phyloP scores from a whole-genome alignment of 768 basidiomycete genomes.

The Russula earlei region DNA sequence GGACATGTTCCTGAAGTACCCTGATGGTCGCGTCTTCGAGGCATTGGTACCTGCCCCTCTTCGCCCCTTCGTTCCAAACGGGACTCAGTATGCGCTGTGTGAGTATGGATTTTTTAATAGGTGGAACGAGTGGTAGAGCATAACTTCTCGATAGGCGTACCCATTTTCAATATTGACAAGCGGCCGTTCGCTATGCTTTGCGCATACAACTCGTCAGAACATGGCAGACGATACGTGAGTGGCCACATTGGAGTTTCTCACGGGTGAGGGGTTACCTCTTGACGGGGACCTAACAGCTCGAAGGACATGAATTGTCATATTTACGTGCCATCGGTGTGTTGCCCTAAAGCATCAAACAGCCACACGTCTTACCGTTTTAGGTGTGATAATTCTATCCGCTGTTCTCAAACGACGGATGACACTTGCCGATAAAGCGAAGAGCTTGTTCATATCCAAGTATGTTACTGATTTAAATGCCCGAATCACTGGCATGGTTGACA shows the following conservation, averaged over 20 bases:
- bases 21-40: constrained; percentile 83
- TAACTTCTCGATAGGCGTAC: constrained; percentile 49
- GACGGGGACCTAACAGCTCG: constrained; percentile 40
- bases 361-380: constrained; percentile 25
- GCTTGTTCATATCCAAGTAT: constrained; percentile 85
- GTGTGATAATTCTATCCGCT: constrained; percentile 88
- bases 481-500: not conserved
- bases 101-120: constrained; percentile 23
- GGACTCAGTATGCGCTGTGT: constrained; percentile 85
- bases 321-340: constrained; percentile 72
- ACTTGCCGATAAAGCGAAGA: constrained; percentile 89
- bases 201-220: constrained; percentile 80
- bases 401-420: constrained; percentile 90
- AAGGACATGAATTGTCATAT: constrained; percentile 87
- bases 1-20: constrained; percentile 67
- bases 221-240: constrained; percentile 70
- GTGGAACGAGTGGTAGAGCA: not conserved
- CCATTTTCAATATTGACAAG: constrained; percentile 89
- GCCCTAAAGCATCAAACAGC: not conserved
- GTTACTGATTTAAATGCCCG: constrained; percentile 19
- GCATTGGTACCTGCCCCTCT: constrained; percentile 78
- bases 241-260: constrained; percentile 20
- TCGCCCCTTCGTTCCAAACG: constrained; percentile 67
- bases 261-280: not conserved
- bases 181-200: constrained; percentile 85